These are phyloP conservation scores for Triglochin maritima DNA, from an alignment of 106 monocot species.

Conservation along the genomic window DNA sequence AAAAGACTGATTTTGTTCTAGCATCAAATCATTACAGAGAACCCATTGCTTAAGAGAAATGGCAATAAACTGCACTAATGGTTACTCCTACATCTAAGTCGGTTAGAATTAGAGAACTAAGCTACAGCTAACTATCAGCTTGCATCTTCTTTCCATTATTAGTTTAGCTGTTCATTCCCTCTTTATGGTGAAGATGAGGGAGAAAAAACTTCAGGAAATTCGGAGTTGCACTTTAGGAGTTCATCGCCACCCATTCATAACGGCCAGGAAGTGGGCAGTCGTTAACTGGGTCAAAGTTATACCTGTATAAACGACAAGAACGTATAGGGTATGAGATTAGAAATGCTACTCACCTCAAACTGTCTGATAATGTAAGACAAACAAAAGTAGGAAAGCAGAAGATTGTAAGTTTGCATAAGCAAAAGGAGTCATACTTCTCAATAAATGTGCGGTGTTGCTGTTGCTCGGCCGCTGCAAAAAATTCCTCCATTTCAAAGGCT, in stretches of 20 bases:
- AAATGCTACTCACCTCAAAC: neutral
- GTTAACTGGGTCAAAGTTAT: conserved; percentile 11
- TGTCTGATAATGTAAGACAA: neutral
- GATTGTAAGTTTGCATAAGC: no score
- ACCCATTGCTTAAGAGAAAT: no score
- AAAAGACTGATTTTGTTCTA: no score
- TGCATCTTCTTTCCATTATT: no score
- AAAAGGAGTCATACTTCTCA: conserved; percentile 19
- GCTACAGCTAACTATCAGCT: no score
- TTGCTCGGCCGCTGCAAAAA: conserved; percentile 26
- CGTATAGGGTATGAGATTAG: neutral
- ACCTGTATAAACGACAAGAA: conserved; percentile 4
- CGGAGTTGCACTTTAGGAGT: neutral
- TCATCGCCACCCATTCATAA: conserved; percentile 10
- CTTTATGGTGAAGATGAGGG: no score
- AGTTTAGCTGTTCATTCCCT: no score
- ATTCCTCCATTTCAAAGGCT: conserved; percentile 31
- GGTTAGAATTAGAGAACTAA: no score
- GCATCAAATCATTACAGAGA: no score
- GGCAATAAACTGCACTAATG: no score
- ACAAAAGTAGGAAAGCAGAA: neutral
- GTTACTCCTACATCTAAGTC: no score
- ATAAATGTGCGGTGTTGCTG: conserved; percentile 17
- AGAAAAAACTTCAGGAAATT: no score
- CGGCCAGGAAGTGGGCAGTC: conserved; percentile 16